Base-by-base conservation (phyloP, 495 filamentous ascomycete species). In the Aspergillus egyptiacus region DNA sequence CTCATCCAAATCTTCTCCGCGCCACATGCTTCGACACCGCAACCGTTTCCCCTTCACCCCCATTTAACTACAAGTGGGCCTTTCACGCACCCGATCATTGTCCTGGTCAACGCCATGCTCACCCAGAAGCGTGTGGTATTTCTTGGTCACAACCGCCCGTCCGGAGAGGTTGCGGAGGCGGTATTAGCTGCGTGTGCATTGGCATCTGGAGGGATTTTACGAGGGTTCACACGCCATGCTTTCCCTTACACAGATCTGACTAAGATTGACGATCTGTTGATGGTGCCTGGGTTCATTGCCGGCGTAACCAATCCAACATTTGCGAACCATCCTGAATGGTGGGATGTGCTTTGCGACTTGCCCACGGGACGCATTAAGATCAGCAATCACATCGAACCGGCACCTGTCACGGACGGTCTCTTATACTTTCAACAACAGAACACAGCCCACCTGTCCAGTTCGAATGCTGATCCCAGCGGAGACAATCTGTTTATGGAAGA, bases 201-300 rank as follows among this genome's bases (percentile, higher is more conserved):
- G 24, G 91, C 86, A 17, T 95, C 89, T 19, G 94, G 93, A n/a
- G 93, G 94, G 18, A 75, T 96, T n/a, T 73, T 99, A 14, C 73
- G 89, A 33, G 93, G 94, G 18, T 97, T 97, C 67, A 96, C 90
- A 15, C 81, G 93, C n/a, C 87, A 96, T 70, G 94, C 94, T 11
- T 99, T 99, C 61, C 93, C 93, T 5, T 99, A 99, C 62, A 99
- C 93, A 6, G 93, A 99, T 65, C 76, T 99, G 17, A 95, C 89
- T 34, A 99, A 99, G 65, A 89, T 99, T 39, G 93, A 99, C 56
- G 93, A 97, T 62, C 79, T 99, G 5, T 75, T 97, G 24, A 87
- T 89, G 52, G 94, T 99, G 1, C 91, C 94, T 15, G 93, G 93
- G 6, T 99, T 99, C 63, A 94, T 99, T 59, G 93, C 93, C 15